Evolutionary conservation across 345 rosid species (phyloP), one percentile per base, ranked within the genome.

Genomic region (Iberis pinnata): DNA sequence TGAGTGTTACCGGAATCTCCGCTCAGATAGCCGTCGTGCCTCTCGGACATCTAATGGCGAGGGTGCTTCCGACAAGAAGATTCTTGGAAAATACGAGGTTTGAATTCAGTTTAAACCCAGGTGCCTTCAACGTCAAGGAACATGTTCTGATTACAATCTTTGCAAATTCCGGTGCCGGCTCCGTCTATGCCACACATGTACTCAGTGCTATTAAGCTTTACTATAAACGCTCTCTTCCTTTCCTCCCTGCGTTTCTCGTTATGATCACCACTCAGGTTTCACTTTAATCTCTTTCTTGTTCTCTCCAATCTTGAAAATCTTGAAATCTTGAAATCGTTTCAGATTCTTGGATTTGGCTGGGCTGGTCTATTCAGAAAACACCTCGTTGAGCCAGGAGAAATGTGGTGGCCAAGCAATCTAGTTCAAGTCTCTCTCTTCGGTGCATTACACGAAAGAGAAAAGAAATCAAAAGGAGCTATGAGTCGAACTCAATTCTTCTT

Each of bases 221-320:
- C 31, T 84, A 84, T 37, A 80, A 79, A 73, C 70, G 79, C 29
- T 12, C 73, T 26, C 83, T 88, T 12, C 49, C 71, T 2, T 76
- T 84, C 52, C 24, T 88, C 13, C 88, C 90, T 2, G 79, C 90
- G n/a, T 56, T 88, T 37, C 65, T 88, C 12, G 76, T 88, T 29
- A 80, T 84, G 90, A 13, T 76, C 15, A 88, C 96, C 11, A 84
- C 94, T 60, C 96, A 88, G 88, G 96, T 83, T n/a, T n/a, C n/a
- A 29, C 41, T 14, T 25, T n/a, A n/a, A n/a, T n/a, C n/a, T n/a
- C n/a, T 36, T 32, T 38, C 35, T 52, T 50, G 58, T 18, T 65
- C n/a, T n/a, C n/a, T n/a, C n/a, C n/a, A n/a, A n/a, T n/a, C n/a
- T n/a, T n/a, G n/a, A n/a, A n/a, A n/a, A n/a, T n/a, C n/a, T n/a